Base-by-base conservation (phyloP, 2,329 filamentous ascomycete genomes). In the Colletotrichum tofieldiae region DNA sequence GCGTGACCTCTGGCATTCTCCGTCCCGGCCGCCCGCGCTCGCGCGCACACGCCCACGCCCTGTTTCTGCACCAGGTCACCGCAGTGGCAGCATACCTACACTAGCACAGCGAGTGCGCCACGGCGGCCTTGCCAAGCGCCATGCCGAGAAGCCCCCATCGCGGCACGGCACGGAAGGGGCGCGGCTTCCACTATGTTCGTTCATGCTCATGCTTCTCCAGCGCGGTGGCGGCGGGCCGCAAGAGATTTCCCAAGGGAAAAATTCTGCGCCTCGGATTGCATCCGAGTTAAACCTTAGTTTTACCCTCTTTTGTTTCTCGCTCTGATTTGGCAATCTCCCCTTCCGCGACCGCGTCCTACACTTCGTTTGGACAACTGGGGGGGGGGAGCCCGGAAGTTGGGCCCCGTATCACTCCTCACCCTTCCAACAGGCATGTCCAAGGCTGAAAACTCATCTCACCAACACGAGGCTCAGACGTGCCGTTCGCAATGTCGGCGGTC, bases 131-230 rank as follows among this genome's bases (percentile, higher is more conserved):
- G 29, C 29, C 29, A 32, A 32, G 29, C 29, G 29, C 4, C 29
- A 32, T 32, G 29, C 29, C 29, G 29, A 32, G 29, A 32, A 32
- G 6, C 29, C 29, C 29, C 54, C 65, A 35, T 60, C 29, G 54
- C 60, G 61, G 67, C 67, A 55, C 67, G 67, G 67, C 67, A 71
- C 67, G 67, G 43, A 54, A 60, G 41, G 23, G 7, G 35, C 3
- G 35, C n/a, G 20, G n/a, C 37, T 35, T 39, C 8, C n/a, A 51
- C 51, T 26, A 11, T 37, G 59, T 32, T 37, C 26, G n/a, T 39
- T 62, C 43, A 45, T 32, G 55, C 41, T 64, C 12, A 32, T 32
- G 29, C 29, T 32, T 32, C 29, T 32, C 6, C 29, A 32, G 29
- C 29, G 29, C 29, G 29, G 29, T 32, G 29, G 29, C 6, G 4